These are phyloP conservation scores for Xylariaceae sp. DNA, from an alignment of 2,329 filamentous ascomycete genomes.

Conservation along the genomic window DNA sequence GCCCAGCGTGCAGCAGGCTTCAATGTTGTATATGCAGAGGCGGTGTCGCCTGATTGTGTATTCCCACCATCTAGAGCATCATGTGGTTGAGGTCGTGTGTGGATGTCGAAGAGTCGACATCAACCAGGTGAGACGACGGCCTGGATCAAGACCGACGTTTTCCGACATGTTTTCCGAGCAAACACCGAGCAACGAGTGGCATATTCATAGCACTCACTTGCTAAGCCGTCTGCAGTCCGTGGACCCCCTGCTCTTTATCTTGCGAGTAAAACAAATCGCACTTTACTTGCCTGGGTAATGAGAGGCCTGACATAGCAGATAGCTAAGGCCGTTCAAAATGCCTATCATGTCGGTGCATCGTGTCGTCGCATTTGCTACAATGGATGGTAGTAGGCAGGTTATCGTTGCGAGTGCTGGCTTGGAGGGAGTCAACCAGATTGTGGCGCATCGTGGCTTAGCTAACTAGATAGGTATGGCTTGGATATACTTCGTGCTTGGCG, in stretches of 20 bases:
- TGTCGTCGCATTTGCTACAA: neutral
- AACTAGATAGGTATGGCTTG: too few relatives aligned
- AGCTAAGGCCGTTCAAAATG: too few relatives aligned
- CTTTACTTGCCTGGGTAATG: too few relatives aligned
- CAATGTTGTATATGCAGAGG: neutral
- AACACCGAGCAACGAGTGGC: neutral
- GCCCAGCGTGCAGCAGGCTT: neutral
- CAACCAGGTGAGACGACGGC: neutral
- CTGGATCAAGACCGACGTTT: neutral
- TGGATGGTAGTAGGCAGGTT: constrained; percentile 1
- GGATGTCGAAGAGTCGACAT: neutral
- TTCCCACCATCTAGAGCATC: neutral
- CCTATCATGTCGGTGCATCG: too few relatives aligned
- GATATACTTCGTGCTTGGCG: too few relatives aligned
- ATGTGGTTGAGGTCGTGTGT: neutral
- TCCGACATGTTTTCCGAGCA: neutral
- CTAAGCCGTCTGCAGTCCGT: neutral
- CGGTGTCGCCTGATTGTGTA: neutral
- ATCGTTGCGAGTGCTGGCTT: too few relatives aligned
- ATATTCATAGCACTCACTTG: neutral
- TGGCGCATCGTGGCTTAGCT: too few relatives aligned
- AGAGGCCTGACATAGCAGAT: too few relatives aligned
- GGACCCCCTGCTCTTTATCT: neutral
- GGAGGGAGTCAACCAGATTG: too few relatives aligned
- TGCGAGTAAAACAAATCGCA: too few relatives aligned